Evolutionary conservation across 805 yeast genomes (phyloP).

Genomic region (Yarrowia deformans): DNA sequence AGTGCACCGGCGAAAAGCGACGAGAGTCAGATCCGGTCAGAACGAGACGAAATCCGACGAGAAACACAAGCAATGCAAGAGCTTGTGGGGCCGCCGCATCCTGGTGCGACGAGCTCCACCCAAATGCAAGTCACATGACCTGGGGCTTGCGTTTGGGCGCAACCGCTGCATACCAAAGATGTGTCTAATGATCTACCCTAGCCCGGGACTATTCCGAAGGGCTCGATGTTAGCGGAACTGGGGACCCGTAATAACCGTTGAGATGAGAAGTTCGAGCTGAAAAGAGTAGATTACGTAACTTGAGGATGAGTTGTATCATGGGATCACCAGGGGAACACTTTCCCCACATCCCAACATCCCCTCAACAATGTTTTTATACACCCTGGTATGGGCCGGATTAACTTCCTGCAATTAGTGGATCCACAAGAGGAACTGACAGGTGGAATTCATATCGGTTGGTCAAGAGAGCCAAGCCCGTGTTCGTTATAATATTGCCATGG

Average conservation of each 20-base stretch:
- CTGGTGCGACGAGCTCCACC: constrained; percentile 6
- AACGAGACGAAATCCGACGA: too few relatives aligned
- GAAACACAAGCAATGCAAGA: neutral
- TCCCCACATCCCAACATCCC: too few relatives aligned
- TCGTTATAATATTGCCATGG: neutral
- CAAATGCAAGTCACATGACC: constrained; percentile 7
- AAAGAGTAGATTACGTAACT: too few relatives aligned
- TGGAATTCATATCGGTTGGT: neutral
- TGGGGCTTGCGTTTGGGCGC: constrained; percentile 14
- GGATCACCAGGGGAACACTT: too few relatives aligned
- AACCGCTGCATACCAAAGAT: constrained; percentile 1
- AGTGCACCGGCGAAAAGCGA: neutral
- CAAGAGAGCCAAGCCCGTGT: neutral
- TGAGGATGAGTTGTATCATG: too few relatives aligned
- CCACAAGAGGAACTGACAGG: constrained; percentile 2
- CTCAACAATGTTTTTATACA: too few relatives aligned
- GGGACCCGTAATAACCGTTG: too few relatives aligned
- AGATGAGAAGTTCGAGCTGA: too few relatives aligned
- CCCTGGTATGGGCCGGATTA: constrained; percentile 11
- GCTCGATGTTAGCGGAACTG: neutral
- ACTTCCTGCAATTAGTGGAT: neutral
- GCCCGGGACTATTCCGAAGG: constrained; percentile 9
- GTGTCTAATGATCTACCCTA: neutral
- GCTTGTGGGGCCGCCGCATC: neutral
- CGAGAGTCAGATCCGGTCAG: too few relatives aligned